Percentiles rank a stretch among this genome's conserved stretches.
phyloP scores from a whole-genome alignment of 2,329 filamentous ascomycete genomes.

The Stylonectria norvegica region DNA sequence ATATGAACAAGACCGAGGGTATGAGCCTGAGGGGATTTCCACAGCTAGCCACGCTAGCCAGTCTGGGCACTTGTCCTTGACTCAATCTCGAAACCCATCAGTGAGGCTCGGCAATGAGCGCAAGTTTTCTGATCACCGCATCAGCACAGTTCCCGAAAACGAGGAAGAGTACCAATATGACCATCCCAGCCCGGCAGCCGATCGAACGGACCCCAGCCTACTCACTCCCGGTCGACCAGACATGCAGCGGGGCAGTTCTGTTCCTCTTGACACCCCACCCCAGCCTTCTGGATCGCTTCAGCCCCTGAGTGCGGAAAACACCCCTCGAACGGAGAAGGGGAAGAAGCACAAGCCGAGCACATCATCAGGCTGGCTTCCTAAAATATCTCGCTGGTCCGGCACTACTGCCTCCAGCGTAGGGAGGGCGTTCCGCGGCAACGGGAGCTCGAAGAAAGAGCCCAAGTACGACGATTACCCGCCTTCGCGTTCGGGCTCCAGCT shows the following conservation, averaged over 20 bases:
- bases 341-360: constrained; percentile 87
- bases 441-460: constrained; percentile 52
- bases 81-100: constrained; percentile 37
- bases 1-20: constrained; percentile 68
- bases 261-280: constrained; percentile 57
- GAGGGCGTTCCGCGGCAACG: constrained; percentile 69
- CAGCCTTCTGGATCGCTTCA: constrained; percentile 40
- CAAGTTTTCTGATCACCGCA: constrained; percentile 70
- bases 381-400: constrained; percentile 96
- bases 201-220: constrained; percentile 46
- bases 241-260: constrained; percentile 48
- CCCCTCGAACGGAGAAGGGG: constrained; percentile 67
- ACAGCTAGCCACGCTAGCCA: constrained; percentile 66
- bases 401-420: constrained; percentile 88
- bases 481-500: constrained; percentile 77
- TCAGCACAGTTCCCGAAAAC: constrained; percentile 84
- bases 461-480: constrained; percentile 57
- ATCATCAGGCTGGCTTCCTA: constrained; percentile 77
- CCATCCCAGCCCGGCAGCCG: constrained; percentile 39
- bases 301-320: constrained; percentile 70
- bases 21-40: constrained; percentile 81
- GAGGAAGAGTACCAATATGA: constrained; percentile 70
- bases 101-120: constrained; percentile 47
- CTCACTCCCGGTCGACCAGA: constrained; percentile 57
- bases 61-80: constrained; percentile 70